phyloP scores from a whole-genome alignment of 441 rosid genomes.

The Gossypium armourianum region DNA sequence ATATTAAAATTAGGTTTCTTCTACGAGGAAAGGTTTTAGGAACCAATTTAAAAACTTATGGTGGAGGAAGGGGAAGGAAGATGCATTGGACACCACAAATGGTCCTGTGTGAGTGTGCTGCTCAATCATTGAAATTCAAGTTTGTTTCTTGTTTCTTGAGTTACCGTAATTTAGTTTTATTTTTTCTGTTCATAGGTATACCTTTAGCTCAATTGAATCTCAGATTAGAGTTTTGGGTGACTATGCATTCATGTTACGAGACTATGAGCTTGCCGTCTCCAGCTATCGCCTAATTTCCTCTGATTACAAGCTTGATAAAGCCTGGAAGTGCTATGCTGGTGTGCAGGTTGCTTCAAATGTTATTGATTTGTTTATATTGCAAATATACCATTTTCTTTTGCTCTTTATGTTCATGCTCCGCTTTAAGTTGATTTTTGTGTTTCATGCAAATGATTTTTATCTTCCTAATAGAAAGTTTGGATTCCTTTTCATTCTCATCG shows the following conservation, averaged over 20 bases:
- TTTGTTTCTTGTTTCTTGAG: conserved; percentile 7
- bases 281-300: conserved; percentile 89
- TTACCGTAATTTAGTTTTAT: conserved; percentile 19
- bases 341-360: conserved; percentile 67
- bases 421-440: conserved; percentile 6
- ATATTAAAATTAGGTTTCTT: conserved; percentile 50
- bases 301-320: conserved; percentile 94
- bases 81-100: conserved; percentile 42
- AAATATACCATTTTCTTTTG: not conserved
- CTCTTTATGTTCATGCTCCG: not conserved
- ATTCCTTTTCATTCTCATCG: not conserved
- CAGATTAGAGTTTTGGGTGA: conserved; percentile 92
- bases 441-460: not conserved
- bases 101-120: conserved; percentile 55
- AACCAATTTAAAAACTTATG: conserved; percentile 88
- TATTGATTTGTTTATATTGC: not conserved
- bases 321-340: conserved; percentile 96
- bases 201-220: conserved; percentile 82
- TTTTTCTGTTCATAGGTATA: conserved; percentile 57
- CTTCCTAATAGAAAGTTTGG: not conserved
- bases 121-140: not conserved
- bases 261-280: conserved; percentile 88
- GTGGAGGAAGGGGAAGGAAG: conserved; percentile 99
- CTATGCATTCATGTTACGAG: conserved; percentile 91
- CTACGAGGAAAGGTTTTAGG: conserved; percentile 86